These are phyloP conservation scores for Tetrapisispora iriomotensis DNA, from an alignment of 805 yeast genomes.

Conservation along the genomic window DNA sequence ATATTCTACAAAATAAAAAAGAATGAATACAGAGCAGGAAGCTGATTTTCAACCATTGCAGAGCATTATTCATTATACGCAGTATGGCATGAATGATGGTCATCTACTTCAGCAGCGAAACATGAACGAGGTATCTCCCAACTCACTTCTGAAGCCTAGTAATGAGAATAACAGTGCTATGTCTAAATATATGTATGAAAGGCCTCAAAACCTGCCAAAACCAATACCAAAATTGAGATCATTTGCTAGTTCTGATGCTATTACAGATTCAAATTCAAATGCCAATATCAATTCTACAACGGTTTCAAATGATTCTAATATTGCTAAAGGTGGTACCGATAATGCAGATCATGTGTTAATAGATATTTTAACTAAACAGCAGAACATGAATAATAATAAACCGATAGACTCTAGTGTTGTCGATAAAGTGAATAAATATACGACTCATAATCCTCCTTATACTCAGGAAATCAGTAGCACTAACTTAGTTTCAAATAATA, in stretches of 20 bases:
- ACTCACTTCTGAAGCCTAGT: no score
- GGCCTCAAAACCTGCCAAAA: no score
- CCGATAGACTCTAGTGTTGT: no score
- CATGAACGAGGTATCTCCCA: no score
- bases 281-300: background rate
- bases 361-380: no score
- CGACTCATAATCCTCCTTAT: background rate
- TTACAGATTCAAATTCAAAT: background rate
- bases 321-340: background rate
- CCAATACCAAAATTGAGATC: no score
- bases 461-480: background rate
- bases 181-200: background rate
- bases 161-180: no score
- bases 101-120: no score
- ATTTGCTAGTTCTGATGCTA: no score
- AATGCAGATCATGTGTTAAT: no score
- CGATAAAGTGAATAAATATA: background rate
- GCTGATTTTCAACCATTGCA: constrained; percentile 3
- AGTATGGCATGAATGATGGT: background rate
- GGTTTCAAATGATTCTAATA: background rate
- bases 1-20: background rate
- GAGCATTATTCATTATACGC: constrained; percentile 5
- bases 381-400: no score
- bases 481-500: no score
- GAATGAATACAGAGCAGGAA: constrained; percentile 2